A percentile compares a stretch with the other conserved stretches of the same genome.
These are phyloP conservation scores for Solanum sparsipilum DNA, from an alignment of 257 asterid genomes.

Conservation along the genomic window DNA sequence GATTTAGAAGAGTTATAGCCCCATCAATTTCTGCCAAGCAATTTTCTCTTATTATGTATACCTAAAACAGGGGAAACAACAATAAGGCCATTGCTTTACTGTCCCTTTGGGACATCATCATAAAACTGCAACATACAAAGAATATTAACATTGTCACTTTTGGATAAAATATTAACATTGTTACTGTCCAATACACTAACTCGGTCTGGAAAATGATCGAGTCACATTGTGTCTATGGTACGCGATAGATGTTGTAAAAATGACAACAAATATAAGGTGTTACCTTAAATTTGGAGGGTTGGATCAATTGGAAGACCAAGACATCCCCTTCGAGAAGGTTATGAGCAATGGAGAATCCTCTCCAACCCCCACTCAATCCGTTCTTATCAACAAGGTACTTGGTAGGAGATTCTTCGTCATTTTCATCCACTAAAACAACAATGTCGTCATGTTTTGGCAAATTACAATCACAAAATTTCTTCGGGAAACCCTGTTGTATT, in stretches of 20 bases:
- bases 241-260: neutral
- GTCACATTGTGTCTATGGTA: neutral
- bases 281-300: conserved; percentile 54
- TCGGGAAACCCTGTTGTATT: conserved; percentile 40
- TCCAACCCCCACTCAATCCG: conserved; percentile 67
- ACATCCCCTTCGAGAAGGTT: conserved; percentile 55
- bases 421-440: conserved; percentile 43
- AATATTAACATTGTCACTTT: neutral
- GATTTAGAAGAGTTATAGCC: conserved; percentile 21
- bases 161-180: neutral
- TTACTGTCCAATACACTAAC: neutral
- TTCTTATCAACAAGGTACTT: conserved; percentile 32
- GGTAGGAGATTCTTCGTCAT: conserved; percentile 23
- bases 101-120: neutral
- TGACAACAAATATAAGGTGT: neutral
- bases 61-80: conserved; percentile 24
- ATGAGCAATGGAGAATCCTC: conserved; percentile 56
- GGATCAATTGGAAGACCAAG: conserved; percentile 45
- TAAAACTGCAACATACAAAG: neutral
- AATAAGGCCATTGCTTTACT: neutral
- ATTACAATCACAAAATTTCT: conserved; percentile 31
- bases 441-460: conserved; percentile 41
- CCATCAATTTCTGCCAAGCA: conserved; percentile 35
- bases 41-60: conserved; percentile 35
- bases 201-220: neutral